phyloP scores from a whole-genome alignment of 1,284 basidiomycete species.

The Pascua guehoae region DNA sequence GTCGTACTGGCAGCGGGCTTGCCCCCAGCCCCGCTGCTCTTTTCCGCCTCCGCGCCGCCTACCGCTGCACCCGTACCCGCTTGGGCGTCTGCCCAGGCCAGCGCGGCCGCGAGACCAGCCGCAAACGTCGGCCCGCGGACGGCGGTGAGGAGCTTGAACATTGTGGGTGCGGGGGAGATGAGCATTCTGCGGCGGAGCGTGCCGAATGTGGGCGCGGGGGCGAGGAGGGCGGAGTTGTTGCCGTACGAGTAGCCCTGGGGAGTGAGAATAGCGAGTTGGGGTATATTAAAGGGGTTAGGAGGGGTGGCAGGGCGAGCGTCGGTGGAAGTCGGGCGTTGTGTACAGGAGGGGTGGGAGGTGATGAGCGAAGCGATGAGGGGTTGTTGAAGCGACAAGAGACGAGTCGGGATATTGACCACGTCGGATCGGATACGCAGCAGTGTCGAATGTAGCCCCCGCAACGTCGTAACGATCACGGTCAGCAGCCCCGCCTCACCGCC shows the following conservation, averaged over 20 bases:
- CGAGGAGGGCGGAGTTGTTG: constrained; percentile 22
- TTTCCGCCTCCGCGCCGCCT: neutral
- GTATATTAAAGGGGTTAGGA: too few species aligned
- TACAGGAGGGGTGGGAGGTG: neutral
- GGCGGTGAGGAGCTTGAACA: constrained; percentile 28
- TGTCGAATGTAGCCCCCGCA: neutral
- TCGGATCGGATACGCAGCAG: too few species aligned
- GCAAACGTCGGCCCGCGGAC: constrained; percentile 27
- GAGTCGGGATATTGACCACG: neutral
- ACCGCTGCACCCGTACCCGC: neutral
- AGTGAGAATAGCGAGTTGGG: too few species aligned
- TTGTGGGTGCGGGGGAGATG: constrained; percentile 36
- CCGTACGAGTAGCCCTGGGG: constrained; percentile 46
- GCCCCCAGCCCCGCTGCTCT: too few species aligned
- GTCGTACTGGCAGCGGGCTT: too few species aligned
- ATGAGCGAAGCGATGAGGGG: too few species aligned
- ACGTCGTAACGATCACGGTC: too few species aligned
- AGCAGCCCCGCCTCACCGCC: neutral
- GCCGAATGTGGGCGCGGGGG: constrained; percentile 13
- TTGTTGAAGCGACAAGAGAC: too few species aligned
- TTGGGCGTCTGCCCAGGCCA: neutral
- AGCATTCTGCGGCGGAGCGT: constrained; percentile 26
- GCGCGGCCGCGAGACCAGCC: constrained; percentile 10
- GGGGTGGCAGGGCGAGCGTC: too few species aligned
- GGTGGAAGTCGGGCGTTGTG: too few species aligned